Evolutionary conservation across 2,329 filamentous ascomycete genomes (phyloP), one percentile per base, ranked within the genome.

Genomic region (Cercospora zeae-maydis): DNA sequence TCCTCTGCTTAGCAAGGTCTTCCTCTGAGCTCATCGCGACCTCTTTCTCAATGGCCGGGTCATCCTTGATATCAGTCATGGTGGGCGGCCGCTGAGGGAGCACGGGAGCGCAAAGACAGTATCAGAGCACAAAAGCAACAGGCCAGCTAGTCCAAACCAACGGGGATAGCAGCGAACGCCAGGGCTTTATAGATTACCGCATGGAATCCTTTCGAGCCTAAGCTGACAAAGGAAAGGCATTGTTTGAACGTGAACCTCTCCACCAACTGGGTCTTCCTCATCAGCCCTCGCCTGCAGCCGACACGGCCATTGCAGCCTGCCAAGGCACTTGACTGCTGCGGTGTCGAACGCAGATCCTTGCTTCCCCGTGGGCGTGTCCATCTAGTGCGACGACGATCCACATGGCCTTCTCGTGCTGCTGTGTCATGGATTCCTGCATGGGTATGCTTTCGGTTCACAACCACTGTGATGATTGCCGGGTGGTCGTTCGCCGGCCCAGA

Each of bases 11-110:
- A 10, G 34, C 27, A 27, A 57, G 37, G 27, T 58, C 53, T 27
- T 63, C 39, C 30, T 59, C 49, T 14, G 62, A 61, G 58, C 62
- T 61, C 30, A 64, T 14, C 16, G 54, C 52, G 37, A 57, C 34
- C 53, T 61, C 62, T 36, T 61, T 54, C 53, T 64, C 58, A 14
- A 45, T 27, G 31, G 45, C 53, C 4, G 30, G 19, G 13, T 58
- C 53, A 16, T 58, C 53, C 45, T 58, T 58, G 53, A 58, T 30
- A 16, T 61, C 45, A n/a, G 62, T 45, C 62, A 64, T 64, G 27
- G 9, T 61, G 49, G 49, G 45, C 57, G 16, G 30, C 56, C 49
- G 54, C 19, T 49, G 39, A 31, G 21, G 56, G 39, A 36, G 42
- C n/a, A 58, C 36, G 31, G 54, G 21, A 56, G 34, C 24, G 31